phyloP scores from a whole-genome alignment of 441 rosid species.

The Mallotus japonicus region DNA sequence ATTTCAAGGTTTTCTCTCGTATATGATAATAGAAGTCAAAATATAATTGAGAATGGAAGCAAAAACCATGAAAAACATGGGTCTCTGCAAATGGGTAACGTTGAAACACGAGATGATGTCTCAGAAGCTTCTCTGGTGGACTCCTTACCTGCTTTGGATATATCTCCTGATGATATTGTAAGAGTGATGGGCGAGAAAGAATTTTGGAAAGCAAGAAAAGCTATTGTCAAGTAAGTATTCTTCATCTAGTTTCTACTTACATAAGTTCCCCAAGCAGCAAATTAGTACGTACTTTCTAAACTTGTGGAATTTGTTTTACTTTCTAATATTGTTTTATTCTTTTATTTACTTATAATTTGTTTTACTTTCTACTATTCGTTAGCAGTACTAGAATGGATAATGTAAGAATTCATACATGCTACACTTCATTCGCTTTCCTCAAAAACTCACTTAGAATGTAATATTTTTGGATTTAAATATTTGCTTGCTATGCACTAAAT shows the following conservation, averaged over 20 bases:
- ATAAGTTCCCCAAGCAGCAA: background rate
- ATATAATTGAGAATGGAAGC: slow-evolving; percentile 28
- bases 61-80: slow-evolving; percentile 23
- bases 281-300: slow-evolving; percentile 2
- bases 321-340: background rate
- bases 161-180: slow-evolving; percentile 73
- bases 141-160: slow-evolving; percentile 43
- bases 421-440: background rate
- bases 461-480: too few relatives aligned
- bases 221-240: slow-evolving; percentile 70
- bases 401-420: background rate
- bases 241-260: slow-evolving; percentile 4
- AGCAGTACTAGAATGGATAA: too few relatives aligned
- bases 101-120: slow-evolving; percentile 38
- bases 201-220: slow-evolving; percentile 87
- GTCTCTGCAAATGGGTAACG: slow-evolving; percentile 22
- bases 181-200: slow-evolving; percentile 74
- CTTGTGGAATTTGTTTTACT: background rate
- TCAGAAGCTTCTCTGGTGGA: slow-evolving; percentile 59
- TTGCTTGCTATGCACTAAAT: background rate
- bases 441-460: too few relatives aligned
- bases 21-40: slow-evolving; percentile 30
- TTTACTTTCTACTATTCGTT: background rate
- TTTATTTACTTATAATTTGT: background rate
- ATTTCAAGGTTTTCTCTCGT: slow-evolving; percentile 30